Base-by-base conservation (phyloP, 2,329 filamentous ascomycete species). In the Sarocladiaceae sp. region DNA sequence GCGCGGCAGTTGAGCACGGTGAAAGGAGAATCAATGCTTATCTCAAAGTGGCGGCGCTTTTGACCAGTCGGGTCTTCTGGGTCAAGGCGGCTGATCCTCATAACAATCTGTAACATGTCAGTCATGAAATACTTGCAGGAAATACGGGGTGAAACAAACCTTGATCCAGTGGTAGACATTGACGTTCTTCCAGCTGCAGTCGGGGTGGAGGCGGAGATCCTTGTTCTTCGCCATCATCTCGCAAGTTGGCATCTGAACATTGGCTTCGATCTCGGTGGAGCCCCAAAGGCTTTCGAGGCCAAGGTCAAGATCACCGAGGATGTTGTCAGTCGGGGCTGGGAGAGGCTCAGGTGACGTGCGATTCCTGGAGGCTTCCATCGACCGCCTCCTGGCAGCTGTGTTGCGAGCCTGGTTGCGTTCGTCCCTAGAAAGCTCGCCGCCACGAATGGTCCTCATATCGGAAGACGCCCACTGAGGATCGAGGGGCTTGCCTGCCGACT, bases 91-190 rank as follows among this genome's bases (percentile, higher is more conserved):
- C 91, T 96, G 44, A 97, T 85, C 50, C 92, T 87, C 83, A 97
- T 89, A 55, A 96, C 90, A 63, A 96, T 90, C 89, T 93, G 56
- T 5, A 4, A 15, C 10, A 28, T 64, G 53, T 31, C 18, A 53
- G 22, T 7, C 46, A 23, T 23, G 8, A n/a, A 15, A 17, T 12
- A 10, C 22, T 12, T 17, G 7, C 12, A 12, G 50, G 8, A 23
- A 8, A 11, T 25, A 13, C 18, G 22, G 18, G 18, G 12, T 11
- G 20, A 5, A 20, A 63, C 78, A 57, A 72, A 90, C 90, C 82
- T 96, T 96, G 68, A 97, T 96, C 91, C 91, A 96, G 66, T 97
- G 92, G 65, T 90, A 90, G 51, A 97, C 91, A 62, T 94, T 90
- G 50, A 96, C 93, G 57, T 95, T 95, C 63, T 90, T 88, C 77